Evolutionary conservation across 164 flowering plant genomes (phyloP).

Genomic region (Houttuynia cordata): DNA sequence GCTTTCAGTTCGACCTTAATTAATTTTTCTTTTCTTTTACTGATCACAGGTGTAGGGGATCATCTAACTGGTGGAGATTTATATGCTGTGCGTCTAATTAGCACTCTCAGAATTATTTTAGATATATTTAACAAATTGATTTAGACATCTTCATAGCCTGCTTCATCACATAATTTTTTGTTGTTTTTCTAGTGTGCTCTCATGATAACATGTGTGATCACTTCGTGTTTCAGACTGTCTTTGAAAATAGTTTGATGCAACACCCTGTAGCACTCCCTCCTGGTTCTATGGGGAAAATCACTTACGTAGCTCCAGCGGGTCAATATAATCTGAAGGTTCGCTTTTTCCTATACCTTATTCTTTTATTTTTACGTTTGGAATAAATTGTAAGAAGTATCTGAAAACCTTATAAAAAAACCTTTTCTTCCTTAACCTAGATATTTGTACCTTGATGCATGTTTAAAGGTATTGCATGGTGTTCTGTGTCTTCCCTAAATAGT

Average conservation of each 20-base stretch:
- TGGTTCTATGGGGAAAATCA: slow-evolving; percentile 87
- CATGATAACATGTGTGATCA: slow-evolving; percentile 4
- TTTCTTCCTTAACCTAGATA: too few relatives aligned
- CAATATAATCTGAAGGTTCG: slow-evolving; percentile 82
- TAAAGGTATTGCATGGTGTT: too few relatives aligned
- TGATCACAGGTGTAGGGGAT: slow-evolving; percentile 78
- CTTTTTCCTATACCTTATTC: background rate
- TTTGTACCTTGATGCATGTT: too few relatives aligned
- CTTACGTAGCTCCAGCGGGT: slow-evolving; percentile 84
- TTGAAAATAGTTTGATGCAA: slow-evolving; percentile 87
- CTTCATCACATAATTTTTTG: background rate
- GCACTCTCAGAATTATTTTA: background rate
- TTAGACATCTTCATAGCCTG: background rate
- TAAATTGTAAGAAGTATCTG: too few relatives aligned
- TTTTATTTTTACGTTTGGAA: too few relatives aligned
- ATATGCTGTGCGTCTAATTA: slow-evolving; percentile 69
- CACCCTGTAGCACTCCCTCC: slow-evolving; percentile 98
- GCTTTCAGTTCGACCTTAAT: background rate
- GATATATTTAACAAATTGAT: background rate
- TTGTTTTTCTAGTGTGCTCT: background rate
- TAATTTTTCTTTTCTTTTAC: slow-evolving; percentile 7
- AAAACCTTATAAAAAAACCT: too few relatives aligned
- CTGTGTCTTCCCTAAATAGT: too few relatives aligned
- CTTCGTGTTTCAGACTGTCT: slow-evolving; percentile 51
- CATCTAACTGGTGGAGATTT: slow-evolving; percentile 91